Evolutionary conservation across 345 rosid genomes (phyloP), one percentile per base, ranked within the genome.

Genomic region (Gossypium thurberi): DNA sequence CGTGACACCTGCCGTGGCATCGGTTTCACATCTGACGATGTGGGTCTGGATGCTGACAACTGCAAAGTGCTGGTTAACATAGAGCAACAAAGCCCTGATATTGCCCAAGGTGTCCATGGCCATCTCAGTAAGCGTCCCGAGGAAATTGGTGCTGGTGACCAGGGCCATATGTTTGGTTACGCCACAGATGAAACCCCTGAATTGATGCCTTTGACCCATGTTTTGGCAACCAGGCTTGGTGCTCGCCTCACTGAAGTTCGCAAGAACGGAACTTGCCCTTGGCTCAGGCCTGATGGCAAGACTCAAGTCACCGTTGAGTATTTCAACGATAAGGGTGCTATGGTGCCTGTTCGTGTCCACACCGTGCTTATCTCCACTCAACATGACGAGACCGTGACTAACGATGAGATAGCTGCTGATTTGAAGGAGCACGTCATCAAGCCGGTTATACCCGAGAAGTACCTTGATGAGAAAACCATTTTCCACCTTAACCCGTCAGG

Each of bases 401-500:
- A 85, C 56, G 91, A 84, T 47, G 86, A 83, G 74, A 87, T 84
- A 62, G 90, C 87, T 0, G 82, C 88, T 12, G 88, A 87, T 68
- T 79, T 87, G 28, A 85, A 87, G 78, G 82, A 87, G 78, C 87
- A 89, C 25, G 93, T 88, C 62, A 90, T 90, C 82, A 90, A 87
- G 81, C 85, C 88, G 0, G 93, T 89, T 72, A 82, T 91, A 58
- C 97, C 90, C 0, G 90, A 86, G 72, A 85, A 91, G 74, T 91
- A 89, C 73, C 87, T 91, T 28, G 94, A 89, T 13, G 97, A 89
- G 83, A 87, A 89, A 73, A 91, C 97, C 43, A 91, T 91, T 75
- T 91, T 91, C 82, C 97, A 91, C 80, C 89, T 87, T 3, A 91
- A 91, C 84, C 92, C 97, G 12, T 89, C 94, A 21, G 92, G 97